Conservation (phyloP, 139 green algal species). For the Chlorella sp. region DNA sequence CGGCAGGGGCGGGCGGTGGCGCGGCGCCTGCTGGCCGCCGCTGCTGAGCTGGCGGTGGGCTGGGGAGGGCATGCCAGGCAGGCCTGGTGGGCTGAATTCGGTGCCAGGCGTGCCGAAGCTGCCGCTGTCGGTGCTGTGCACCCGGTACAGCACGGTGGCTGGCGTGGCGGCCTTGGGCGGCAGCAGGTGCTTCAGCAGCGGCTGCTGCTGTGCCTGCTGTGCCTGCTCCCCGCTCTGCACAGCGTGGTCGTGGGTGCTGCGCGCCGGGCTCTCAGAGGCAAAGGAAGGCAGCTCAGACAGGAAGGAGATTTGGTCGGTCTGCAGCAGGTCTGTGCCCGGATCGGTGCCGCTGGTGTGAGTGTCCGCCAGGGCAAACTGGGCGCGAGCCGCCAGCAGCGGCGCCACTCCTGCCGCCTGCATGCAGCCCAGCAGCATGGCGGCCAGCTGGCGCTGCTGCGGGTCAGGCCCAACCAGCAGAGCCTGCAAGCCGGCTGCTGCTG, state of each 20-base stretch:
- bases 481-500: background rate
- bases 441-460: constrained; percentile 26
- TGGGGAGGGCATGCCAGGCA: background rate
- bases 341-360: background rate
- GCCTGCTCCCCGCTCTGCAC: background rate
- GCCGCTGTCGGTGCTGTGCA: background rate
- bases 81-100: background rate
- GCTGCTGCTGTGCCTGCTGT: background rate
- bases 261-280: background rate
- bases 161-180: background rate
- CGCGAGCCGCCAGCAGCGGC: background rate
- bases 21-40: background rate
- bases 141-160: background rate
- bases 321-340: background rate
- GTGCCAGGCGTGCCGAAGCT: background rate
- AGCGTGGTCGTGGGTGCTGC: background rate
- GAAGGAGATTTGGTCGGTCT: background rate
- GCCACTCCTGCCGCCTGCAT: background rate
- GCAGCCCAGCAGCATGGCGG: constrained; percentile 16
- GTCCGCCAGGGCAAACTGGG: too few species aligned
- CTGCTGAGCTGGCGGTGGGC: background rate
- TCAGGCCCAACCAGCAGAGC: constrained; percentile 3
- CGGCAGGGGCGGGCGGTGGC: background rate
- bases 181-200: background rate
- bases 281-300: constrained; percentile 1